Evolutionary conservation across 2,329 filamentous ascomycete genomes (phyloP), one percentile per base, ranked within the genome.

Genomic region (Colletotrichum liaoningense): DNA sequence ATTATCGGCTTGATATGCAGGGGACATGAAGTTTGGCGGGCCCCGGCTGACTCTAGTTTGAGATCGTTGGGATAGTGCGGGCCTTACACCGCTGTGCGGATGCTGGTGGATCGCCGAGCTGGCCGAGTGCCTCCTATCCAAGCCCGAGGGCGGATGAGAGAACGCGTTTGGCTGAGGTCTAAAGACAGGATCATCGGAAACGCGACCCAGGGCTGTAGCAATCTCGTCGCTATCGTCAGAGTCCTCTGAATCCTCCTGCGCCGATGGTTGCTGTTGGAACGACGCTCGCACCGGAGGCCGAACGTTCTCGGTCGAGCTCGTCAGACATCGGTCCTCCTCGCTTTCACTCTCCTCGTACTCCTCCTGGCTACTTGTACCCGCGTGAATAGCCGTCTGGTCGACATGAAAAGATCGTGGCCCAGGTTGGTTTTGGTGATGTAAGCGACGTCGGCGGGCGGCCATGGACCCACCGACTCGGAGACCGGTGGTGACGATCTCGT

Each of bases 341-440:
- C 90, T 97, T 81, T 97, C 95, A 75, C 93, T 97, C 85, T 98
- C 95, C 42, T 97, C 95, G 79, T 97, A 97, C 84, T 98, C 95
- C 77, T 98, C 95, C 81, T 98, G 95, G 79, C 95, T 97, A 83
- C 95, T 97, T 38, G 87, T 85, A 59, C 84, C 85, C 66, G 83
- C 79, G 26, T 84, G 84, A 49, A 84, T 79, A 35, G 83, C 81
- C 28, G 84, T 83, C 57, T 84, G 83, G 69, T 79, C 79, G 55
- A 81, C 77, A 28, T 85, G 83, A 67, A 83, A 84, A 38, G 79
- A 78, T 11, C 76, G 76, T 6, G 78, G 78, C 75, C 79, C 78
- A 35, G 77, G 80, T 66, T 83, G 84, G 16, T 52, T 64, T 52
- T 54, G 71, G 46, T 73, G 71, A 67, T 86, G 82, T 65, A 84